These are phyloP conservation scores for Neopestalotiopsis sp. DNA, from an alignment of 2,329 filamentous ascomycete genomes.

Conservation along the genomic window DNA sequence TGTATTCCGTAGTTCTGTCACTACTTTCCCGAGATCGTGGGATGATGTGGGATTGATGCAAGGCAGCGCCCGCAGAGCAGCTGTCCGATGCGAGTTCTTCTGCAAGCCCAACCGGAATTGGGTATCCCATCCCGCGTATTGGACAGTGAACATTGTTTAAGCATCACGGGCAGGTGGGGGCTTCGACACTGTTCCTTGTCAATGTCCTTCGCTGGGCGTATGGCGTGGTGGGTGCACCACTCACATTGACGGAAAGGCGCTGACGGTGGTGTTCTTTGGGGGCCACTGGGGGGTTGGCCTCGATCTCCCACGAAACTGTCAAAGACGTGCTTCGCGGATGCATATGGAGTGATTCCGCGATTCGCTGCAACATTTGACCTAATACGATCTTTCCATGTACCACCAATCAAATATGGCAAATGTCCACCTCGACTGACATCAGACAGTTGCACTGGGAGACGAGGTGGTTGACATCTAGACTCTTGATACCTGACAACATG, in stretches of 20 bases:
- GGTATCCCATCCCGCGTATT: conserved; percentile 13
- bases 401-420: not conserved
- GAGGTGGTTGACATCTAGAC: not conserved
- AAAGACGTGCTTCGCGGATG: not conserved
- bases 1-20: conserved; percentile 11
- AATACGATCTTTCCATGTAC: not conserved
- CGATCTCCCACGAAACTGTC: not conserved
- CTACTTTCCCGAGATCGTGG: conserved; percentile 1
- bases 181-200: not conserved
- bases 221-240: not conserved
- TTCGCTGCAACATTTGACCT: not conserved
- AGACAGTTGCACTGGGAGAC: not conserved
- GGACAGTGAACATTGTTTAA: not conserved
- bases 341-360: not conserved
- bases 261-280: not conserved
- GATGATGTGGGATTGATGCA: conserved; percentile 15
- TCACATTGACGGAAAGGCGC: not conserved
- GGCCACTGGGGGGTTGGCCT: not conserved
- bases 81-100: not conserved
- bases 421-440: not conserved
- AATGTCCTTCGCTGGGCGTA: too few relatives aligned
- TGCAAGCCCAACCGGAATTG: conserved; percentile 10
- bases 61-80: not conserved
- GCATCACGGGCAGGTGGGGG: conserved; percentile 5
- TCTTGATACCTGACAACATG: not conserved